phyloP scores from a whole-genome alignment of 768 basidiomycete species.

The Lepiota brunneoincarnata region DNA sequence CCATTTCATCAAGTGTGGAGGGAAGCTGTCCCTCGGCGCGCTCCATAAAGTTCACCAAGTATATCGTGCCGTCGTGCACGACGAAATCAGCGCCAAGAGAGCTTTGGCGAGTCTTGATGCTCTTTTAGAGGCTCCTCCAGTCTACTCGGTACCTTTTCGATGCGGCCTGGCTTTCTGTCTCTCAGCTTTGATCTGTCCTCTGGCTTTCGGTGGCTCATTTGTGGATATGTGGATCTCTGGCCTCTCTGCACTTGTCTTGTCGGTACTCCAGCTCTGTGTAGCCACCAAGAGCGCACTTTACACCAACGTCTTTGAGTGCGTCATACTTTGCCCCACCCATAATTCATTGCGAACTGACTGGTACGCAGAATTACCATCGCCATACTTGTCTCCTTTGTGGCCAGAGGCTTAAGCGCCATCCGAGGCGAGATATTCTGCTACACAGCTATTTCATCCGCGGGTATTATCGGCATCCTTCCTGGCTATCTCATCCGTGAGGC shows the following conservation, averaged over 20 bases:
- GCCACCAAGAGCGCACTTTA: slow-evolving; percentile 78
- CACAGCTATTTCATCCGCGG: slow-evolving; percentile 84
- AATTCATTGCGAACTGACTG: neutral
- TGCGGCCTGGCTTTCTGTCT: slow-evolving; percentile 68
- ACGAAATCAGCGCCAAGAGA: slow-evolving; percentile 81
- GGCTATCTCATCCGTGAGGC: slow-evolving; percentile 77
- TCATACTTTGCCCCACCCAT: slow-evolving; percentile 12
- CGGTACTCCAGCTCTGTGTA: slow-evolving; percentile 68
- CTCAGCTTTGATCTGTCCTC: slow-evolving; percentile 76
- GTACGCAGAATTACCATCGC: slow-evolving; percentile 71
- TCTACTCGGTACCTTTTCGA: slow-evolving; percentile 62
- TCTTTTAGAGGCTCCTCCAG: slow-evolving; percentile 60
- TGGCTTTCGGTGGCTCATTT: slow-evolving; percentile 83
- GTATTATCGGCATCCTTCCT: slow-evolving; percentile 87
- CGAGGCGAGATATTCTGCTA: slow-evolving; percentile 82
- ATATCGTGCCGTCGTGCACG: slow-evolving; percentile 88
- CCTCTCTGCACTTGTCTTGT: slow-evolving; percentile 61
- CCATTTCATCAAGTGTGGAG: slow-evolving; percentile 79
- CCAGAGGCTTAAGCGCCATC: slow-evolving; percentile 82
- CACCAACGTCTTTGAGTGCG: slow-evolving; percentile 91
- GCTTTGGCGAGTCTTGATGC: slow-evolving; percentile 63
- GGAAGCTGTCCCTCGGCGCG: slow-evolving; percentile 77
- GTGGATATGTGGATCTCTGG: slow-evolving; percentile 87
- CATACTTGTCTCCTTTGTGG: slow-evolving; percentile 75
- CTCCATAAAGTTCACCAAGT: slow-evolving; percentile 83